Evolutionary conservation across 495 filamentous ascomycete species (phyloP).

Genomic region (Cairneyella variabilis): DNA sequence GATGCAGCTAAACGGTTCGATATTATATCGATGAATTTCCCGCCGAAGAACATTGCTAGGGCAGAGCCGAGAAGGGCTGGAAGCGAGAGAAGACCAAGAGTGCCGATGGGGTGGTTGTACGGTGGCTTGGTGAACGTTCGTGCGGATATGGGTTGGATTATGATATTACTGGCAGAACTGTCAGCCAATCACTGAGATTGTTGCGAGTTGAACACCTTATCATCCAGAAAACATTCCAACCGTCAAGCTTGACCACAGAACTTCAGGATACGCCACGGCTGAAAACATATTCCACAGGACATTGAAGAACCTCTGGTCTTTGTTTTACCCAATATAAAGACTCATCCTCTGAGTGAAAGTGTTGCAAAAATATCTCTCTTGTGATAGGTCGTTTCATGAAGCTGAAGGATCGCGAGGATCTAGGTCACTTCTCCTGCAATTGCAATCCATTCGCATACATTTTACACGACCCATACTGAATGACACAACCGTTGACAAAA

Average conservation of each 20-base stretch:
- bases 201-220: not conserved
- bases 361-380: not conserved
- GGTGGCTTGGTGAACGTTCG: not conserved
- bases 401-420: conserved; percentile 31
- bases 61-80: conserved; percentile 1
- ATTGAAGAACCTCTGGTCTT: not conserved
- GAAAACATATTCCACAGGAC: not conserved
- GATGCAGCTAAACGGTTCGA: not conserved
- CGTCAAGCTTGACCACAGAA: not conserved
- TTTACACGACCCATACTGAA: conserved; percentile 35
- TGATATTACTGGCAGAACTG: not conserved
- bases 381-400: conserved; percentile 38
- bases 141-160: not conserved
- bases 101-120: not conserved
- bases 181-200: not conserved
- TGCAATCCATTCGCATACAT: conserved; percentile 34
- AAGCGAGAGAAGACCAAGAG: conserved; percentile 2
- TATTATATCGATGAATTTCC: conserved; percentile 3
- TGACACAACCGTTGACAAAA: conserved; percentile 37
- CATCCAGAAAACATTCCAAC: not conserved
- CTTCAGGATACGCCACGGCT: not conserved
- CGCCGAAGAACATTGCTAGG: conserved; percentile 2
- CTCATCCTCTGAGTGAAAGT: conserved; percentile 1
- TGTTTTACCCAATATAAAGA: conserved; percentile 1
- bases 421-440: conserved; percentile 32